phyloP scores from a whole-genome alignment of 306 rosid species.

The Vigna hirtella region DNA sequence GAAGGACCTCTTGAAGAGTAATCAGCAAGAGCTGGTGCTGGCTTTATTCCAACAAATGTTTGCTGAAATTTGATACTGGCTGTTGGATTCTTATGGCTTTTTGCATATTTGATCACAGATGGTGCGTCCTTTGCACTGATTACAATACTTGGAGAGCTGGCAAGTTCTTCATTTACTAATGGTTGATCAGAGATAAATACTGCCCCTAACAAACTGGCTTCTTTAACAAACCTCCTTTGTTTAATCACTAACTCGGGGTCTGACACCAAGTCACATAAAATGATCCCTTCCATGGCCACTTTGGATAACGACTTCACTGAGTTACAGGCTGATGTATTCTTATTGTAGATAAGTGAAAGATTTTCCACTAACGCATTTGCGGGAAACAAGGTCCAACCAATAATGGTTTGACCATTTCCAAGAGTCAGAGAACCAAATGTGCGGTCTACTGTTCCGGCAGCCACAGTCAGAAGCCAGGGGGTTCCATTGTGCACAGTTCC shows the following conservation, averaged over 20 bases:
- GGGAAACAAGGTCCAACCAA: constrained; percentile 49
- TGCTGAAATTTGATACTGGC: constrained; percentile 47
- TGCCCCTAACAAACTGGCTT: constrained; percentile 40
- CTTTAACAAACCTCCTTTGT: background rate
- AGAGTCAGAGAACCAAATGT: constrained; percentile 37
- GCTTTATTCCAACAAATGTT: constrained; percentile 46
- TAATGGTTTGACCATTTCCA: constrained; percentile 42
- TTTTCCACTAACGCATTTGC: constrained; percentile 38
- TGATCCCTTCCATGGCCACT: background rate
- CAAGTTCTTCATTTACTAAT: background rate
- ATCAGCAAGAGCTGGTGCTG: constrained; percentile 51
- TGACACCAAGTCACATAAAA: constrained; percentile 39
- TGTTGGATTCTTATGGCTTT: constrained; percentile 5
- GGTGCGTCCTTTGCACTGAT: constrained; percentile 37
- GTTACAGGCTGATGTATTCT: constrained; percentile 43
- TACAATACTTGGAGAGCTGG: constrained; percentile 39
- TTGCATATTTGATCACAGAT: constrained; percentile 38
- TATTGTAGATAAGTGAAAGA: constrained; percentile 39
- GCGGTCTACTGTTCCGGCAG: constrained; percentile 41
- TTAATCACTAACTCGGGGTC: background rate
- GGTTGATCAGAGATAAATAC: constrained; percentile 36
- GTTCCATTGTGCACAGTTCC: constrained; percentile 38
- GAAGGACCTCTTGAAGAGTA: constrained; percentile 59
- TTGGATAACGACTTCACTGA: constrained; percentile 4
- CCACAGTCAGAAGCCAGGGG: constrained; percentile 42